phyloP scores from a whole-genome alignment of 179 eudicot species.

The Beta corolliflora region DNA sequence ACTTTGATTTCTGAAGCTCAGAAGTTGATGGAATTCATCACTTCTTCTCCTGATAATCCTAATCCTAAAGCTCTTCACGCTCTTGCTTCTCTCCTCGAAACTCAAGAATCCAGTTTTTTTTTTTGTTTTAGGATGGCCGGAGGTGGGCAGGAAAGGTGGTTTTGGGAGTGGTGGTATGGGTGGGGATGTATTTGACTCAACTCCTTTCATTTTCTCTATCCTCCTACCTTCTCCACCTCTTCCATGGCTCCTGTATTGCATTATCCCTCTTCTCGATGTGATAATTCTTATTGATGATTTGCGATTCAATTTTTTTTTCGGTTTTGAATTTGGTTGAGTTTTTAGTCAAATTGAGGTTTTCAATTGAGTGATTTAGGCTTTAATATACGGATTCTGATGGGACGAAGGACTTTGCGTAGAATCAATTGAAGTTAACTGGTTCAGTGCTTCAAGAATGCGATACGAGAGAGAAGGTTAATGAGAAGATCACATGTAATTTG shows the following conservation, averaged over 20 bases:
- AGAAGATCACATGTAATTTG: conserved; percentile 44
- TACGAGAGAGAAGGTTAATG: conserved; percentile 64
- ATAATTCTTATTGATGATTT: conserved; percentile 87
- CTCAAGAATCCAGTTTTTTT: conserved; percentile 68
- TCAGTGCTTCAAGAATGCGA: conserved; percentile 72
- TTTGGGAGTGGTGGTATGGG: too few species aligned
- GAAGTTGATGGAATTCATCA: conserved; percentile 69
- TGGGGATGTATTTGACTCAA: background rate
- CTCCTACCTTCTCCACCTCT: conserved; percentile 24
- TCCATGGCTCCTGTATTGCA: conserved; percentile 37
- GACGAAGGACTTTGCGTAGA: conserved; percentile 75
- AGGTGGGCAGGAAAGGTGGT: too few species aligned
- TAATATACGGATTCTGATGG: conserved; percentile 94
- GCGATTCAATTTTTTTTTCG: background rate
- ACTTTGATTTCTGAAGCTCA: conserved; percentile 55
- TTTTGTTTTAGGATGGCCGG: background rate
- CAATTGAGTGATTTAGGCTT: conserved; percentile 52
- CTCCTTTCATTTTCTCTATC: conserved; percentile 24
- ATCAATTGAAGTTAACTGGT: conserved; percentile 73
- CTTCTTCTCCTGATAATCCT: conserved; percentile 68
- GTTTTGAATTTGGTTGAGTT: conserved; percentile 2
- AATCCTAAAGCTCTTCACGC: conserved; percentile 74
- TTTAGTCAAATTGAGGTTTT: background rate
- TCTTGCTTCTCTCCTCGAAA: conserved; percentile 76
- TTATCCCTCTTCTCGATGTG: conserved; percentile 41